Percentiles rank a stretch among this genome's conserved stretches.
phyloP scores from a whole-genome alignment of 495 filamentous ascomycete genomes.

The Xylaria intraflava region DNA sequence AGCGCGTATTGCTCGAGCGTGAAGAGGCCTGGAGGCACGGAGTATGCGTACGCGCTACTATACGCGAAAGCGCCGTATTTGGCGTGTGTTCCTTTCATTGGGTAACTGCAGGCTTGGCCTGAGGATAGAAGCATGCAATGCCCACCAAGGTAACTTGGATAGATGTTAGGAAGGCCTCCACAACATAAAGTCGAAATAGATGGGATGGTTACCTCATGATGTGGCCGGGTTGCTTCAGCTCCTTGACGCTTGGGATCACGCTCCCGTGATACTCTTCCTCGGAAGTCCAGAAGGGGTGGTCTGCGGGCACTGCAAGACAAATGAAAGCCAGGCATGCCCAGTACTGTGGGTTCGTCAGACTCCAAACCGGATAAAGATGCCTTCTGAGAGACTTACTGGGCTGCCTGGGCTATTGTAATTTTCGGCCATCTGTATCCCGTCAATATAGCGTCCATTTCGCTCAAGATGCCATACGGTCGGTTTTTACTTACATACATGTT shows the following conservation, averaged over 20 bases:
- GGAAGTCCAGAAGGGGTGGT: conserved; percentile 70
- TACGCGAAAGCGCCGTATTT: conserved; percentile 80
- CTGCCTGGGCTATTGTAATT: conserved; percentile 72
- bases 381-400: conserved; percentile 26
- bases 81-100: conserved; percentile 69
- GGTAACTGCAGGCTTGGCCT: conserved; percentile 72
- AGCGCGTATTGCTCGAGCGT: conserved; percentile 68
- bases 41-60: conserved; percentile 66
- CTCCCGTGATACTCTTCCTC: conserved; percentile 54
- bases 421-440: conserved; percentile 46
- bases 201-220: conserved; percentile 45
- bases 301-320: conserved; percentile 57
- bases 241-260: conserved; percentile 46
- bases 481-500: conserved; percentile 61
- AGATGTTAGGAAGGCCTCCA: background rate
- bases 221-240: conserved; percentile 61
- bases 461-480: background rate
- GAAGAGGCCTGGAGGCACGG: conserved; percentile 68
- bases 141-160: conserved; percentile 45
- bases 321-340: conserved; percentile 76
- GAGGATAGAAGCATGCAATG: conserved; percentile 68
- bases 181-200: background rate
- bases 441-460: conserved; percentile 6
- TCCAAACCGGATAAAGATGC: background rate
- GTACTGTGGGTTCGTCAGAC: conserved; percentile 41